phyloP scores from a whole-genome alignment of 495 filamentous ascomycete genomes.

The Glonium stellatum region DNA sequence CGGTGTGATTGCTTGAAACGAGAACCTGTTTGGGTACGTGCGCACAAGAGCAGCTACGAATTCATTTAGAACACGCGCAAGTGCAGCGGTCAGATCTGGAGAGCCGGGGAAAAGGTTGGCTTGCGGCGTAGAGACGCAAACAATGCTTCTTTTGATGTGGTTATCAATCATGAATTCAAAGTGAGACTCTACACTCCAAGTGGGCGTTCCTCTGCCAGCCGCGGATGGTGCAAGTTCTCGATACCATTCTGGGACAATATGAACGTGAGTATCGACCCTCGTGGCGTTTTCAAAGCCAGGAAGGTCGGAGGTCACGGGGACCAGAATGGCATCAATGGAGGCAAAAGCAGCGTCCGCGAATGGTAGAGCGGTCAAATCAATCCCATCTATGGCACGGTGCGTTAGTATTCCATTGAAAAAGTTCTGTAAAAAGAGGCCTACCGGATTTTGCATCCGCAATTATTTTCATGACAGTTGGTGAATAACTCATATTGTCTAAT shows the following conservation, averaged over 20 bases:
- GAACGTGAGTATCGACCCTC: constrained; percentile 26
- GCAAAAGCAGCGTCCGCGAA: constrained; percentile 7
- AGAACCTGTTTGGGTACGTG: constrained; percentile 21
- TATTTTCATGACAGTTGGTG: too few species aligned
- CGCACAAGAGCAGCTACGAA: constrained; percentile 12
- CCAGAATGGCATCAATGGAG: constrained; percentile 6
- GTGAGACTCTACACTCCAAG: constrained; percentile 19
- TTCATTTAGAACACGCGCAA: constrained; percentile 28
- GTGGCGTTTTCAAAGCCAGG: constrained; percentile 16
- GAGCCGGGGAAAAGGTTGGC: constrained; percentile 24
- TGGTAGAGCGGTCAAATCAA: constrained; percentile 6
- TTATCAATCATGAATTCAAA: constrained; percentile 24
- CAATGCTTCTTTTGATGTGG: constrained; percentile 15
- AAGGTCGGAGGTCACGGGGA: not conserved
- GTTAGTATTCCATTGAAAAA: too few species aligned
- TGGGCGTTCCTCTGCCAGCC: constrained; percentile 20
- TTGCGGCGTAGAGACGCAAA: constrained; percentile 25
- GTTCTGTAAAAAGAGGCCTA: too few species aligned
- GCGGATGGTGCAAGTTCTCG: constrained; percentile 21
- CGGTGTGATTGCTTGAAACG: constrained; percentile 21
- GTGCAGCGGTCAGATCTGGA: constrained; percentile 18
- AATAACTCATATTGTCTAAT: too few species aligned
- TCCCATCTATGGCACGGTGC: constrained; percentile 3
- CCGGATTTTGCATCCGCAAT: too few species aligned
- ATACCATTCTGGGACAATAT: constrained; percentile 27